phyloP scores from a whole-genome alignment of 2,329 filamentous ascomycete species.

The Elsinoe ampelina region DNA sequence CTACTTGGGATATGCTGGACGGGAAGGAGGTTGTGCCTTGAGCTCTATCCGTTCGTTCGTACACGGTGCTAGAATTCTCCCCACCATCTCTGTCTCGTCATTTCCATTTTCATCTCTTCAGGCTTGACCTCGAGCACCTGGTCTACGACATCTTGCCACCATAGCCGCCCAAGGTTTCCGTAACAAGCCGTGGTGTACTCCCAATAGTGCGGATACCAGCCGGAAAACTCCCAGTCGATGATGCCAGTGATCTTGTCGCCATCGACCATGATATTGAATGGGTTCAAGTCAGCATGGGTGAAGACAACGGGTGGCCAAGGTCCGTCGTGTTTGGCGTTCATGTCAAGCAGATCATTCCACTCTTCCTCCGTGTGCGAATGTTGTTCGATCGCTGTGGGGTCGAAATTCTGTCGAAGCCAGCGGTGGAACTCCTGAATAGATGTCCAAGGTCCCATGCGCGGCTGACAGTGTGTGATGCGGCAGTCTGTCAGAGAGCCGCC shows the following conservation, averaged over 20 bases:
- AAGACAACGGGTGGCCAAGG: conserved; percentile 27
- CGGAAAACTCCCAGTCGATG: conserved; percentile 39
- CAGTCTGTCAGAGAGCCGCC: no score
- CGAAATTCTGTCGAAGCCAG: no score
- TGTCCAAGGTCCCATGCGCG: no score
- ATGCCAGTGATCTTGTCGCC: conserved; percentile 38
- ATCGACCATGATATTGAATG: conserved; percentile 35
- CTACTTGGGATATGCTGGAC: no score
- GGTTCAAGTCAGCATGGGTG: conserved; percentile 44
- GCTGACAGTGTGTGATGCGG: no score
- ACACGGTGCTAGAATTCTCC: background rate
- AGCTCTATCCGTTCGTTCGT: no score
- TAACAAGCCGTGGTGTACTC: conserved; percentile 34
- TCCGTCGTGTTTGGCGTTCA: background rate
- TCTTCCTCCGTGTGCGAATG: no score
- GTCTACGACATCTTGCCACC: conserved; percentile 28
- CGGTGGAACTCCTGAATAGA: no score
- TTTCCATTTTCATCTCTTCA: conserved; percentile 35
- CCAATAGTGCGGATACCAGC: conserved; percentile 43
- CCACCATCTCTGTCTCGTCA: conserved; percentile 22
- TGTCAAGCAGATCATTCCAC: background rate
- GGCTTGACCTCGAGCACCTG: conserved; percentile 32
- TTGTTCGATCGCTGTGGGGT: no score
- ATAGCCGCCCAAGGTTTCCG: conserved; percentile 33
- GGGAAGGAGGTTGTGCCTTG: no score